Evolutionary conservation across 225 moss, liverwort and hornwort genomes (phyloP).

Genomic region (Pseudisothecium myosuroides): DNA sequence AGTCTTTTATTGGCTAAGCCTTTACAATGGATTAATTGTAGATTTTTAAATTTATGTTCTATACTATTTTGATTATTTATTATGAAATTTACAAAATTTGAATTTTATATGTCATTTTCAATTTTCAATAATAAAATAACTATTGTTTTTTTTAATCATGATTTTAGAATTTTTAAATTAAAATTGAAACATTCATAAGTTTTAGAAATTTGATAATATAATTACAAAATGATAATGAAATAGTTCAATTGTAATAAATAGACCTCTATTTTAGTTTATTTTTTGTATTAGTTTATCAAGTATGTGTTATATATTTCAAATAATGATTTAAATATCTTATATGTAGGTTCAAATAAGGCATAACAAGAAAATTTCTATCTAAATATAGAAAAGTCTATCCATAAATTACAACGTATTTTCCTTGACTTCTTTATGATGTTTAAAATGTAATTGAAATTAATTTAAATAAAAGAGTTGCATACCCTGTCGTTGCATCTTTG

Average conservation of each 20-base stretch:
- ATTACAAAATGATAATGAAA: not conserved
- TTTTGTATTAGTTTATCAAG: not conserved
- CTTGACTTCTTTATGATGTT: not conserved
- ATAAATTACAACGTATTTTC: not conserved
- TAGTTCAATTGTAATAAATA: not conserved
- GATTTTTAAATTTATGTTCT: not conserved
- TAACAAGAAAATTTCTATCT: not conserved
- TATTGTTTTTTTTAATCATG: not conserved
- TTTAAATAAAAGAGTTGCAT: not conserved
- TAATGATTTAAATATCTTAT: not conserved
- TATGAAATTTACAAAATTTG: not conserved
- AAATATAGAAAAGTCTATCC: not conserved
- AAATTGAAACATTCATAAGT: not conserved
- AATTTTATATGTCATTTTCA: not conserved
- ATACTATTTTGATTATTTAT: not conserved
- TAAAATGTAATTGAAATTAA: not conserved
- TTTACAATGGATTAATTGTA: not conserved
- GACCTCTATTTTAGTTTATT: not conserved
- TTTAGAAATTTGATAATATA: not conserved
- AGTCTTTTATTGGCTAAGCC: not conserved
- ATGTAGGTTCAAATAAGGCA: not conserved
- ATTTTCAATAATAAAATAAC: not conserved
- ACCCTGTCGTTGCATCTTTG: not conserved
- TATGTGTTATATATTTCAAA: not conserved
- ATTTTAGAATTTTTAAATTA: not conserved